These are phyloP conservation scores for Whalleya microplaca DNA, from an alignment of 2,329 filamentous ascomycete species.

Conservation along the genomic window DNA sequence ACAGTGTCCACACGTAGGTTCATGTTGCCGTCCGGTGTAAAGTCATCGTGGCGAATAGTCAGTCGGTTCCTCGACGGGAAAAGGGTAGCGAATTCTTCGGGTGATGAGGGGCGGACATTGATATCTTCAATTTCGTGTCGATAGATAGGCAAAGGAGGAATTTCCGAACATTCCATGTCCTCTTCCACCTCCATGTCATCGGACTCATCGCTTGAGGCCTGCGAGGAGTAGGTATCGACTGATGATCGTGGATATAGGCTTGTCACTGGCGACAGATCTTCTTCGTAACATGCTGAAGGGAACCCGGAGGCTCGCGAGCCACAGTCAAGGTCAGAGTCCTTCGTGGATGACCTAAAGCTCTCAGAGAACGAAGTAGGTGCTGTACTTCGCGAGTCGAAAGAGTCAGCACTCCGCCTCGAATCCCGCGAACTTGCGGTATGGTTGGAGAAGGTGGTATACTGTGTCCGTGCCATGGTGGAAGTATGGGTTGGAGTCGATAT, in stretches of 20 bases:
- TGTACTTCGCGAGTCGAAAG: slow-evolving; percentile 51
- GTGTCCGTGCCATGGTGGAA: slow-evolving; percentile 42
- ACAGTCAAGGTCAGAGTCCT: slow-evolving; percentile 35
- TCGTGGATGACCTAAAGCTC: slow-evolving; percentile 45
- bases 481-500: slow-evolving; percentile 27
- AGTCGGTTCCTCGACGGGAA: slow-evolving; percentile 86
- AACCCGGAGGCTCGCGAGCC: slow-evolving; percentile 23
- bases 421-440: slow-evolving; percentile 44
- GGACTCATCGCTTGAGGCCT: slow-evolving; percentile 64
- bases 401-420: slow-evolving; percentile 49
- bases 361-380: slow-evolving; percentile 50
- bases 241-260: slow-evolving; percentile 60
- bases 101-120: slow-evolving; percentile 75
- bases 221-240: slow-evolving; percentile 79
- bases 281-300: slow-evolving; percentile 27
- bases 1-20: slow-evolving; percentile 88
- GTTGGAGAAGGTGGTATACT: slow-evolving; percentile 38
- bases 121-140: slow-evolving; percentile 64
- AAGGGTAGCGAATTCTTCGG: slow-evolving; percentile 78
- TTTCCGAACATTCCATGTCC: slow-evolving; percentile 42
- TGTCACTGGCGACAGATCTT: slow-evolving; percentile 47
- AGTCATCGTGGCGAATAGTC: slow-evolving; percentile 86
- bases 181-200: slow-evolving; percentile 42
- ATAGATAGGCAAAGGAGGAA: slow-evolving; percentile 61
- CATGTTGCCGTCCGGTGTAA: slow-evolving; percentile 92